Conservation (phyloP, 2,329 filamentous ascomycete species). For the Lasiodiplodia theobromae region DNA sequence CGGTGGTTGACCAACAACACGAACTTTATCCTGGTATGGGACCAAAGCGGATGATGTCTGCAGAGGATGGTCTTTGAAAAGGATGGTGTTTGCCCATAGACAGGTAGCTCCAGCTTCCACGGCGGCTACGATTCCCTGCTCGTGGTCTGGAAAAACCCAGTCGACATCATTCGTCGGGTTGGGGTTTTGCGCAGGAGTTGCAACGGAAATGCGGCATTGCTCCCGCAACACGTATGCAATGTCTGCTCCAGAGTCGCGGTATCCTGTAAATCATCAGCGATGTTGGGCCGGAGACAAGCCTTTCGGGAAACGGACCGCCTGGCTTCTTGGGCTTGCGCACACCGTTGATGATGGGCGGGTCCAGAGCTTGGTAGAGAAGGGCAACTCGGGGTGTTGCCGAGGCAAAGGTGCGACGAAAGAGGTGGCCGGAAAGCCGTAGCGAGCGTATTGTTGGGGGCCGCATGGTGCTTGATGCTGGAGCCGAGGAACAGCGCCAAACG, state of each 20-base stretch:
- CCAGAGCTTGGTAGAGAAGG: constrained; percentile 56
- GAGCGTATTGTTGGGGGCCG: background rate
- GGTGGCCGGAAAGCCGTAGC: background rate
- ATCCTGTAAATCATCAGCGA: constrained; percentile 45
- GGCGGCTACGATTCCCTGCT: constrained; percentile 97
- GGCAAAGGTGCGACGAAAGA: background rate
- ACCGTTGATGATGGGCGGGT: constrained; percentile 57
- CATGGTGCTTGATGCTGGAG: constrained; percentile 2
- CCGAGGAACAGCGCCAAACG: background rate
- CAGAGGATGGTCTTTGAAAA: constrained; percentile 58
- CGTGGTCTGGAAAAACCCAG: constrained; percentile 90
- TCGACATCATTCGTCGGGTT: constrained; percentile 76
- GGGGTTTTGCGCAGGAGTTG: constrained; percentile 43
- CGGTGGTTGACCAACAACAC: constrained; percentile 57
- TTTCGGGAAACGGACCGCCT: constrained; percentile 43
- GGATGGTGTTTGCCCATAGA: constrained; percentile 60
- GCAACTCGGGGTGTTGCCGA: constrained; percentile 45
- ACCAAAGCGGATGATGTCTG: constrained; percentile 50
- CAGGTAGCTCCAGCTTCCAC: constrained; percentile 81
- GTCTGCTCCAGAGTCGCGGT: constrained; percentile 58
- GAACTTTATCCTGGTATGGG: constrained; percentile 41
- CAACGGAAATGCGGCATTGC: constrained; percentile 40
- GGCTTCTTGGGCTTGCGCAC: constrained; percentile 59
- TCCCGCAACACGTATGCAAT: constrained; percentile 53
- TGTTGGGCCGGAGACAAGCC: background rate